Base-by-base conservation (phyloP, 2,329 filamentous ascomycete species). In the Berkeleyomyces basicola region DNA sequence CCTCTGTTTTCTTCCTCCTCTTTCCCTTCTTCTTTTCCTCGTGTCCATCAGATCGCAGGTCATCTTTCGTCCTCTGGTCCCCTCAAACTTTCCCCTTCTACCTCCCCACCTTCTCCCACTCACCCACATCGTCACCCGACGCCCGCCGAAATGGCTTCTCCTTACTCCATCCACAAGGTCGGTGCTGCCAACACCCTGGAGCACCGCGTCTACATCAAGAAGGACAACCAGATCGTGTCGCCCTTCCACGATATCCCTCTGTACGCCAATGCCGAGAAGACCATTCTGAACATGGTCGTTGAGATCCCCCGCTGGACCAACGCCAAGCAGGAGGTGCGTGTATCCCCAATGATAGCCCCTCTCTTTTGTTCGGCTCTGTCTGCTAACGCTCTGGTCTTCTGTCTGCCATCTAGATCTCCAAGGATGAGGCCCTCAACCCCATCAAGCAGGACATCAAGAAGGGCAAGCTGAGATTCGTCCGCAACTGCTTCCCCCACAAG, bases 401-500 rank as follows among this genome's bases (percentile, higher is more conserved):
- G 23, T 10, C 7, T 51, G 31, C 31, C 44, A 43, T 55, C 61
- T 65, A 96, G 91, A 96, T 97, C 81, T 95, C 88, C 81, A 97
- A 97, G 82, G 91, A 97, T 74, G 93, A 99, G 78, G 82, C 88
- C 72, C 86, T 97, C 75, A 97, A 96, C 82, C 92, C 92, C 74
- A 96, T 96, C 82, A 96, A 96, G 86, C 93, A 99, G 82, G 93
- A 99, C 76, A 84, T 85, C 77, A 97, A 99, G 88, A 97, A 99
- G 84, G 93, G 92, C 83, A 97, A 96, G 84, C 90, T 97, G 72
- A 89, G 93, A 73, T 99, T 87, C 75, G 93, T 99, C 75, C 90
- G 93, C 79, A 99, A 99, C 87, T 99, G 93, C 86, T 99, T 99
- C 84, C 93, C 93, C 71, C 93, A 99, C 87, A 97, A 99, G 85